These are phyloP conservation scores for Phytophthora ohioensis DNA, from an alignment of 352 stramenopile genomes.

Conservation along the genomic window DNA sequence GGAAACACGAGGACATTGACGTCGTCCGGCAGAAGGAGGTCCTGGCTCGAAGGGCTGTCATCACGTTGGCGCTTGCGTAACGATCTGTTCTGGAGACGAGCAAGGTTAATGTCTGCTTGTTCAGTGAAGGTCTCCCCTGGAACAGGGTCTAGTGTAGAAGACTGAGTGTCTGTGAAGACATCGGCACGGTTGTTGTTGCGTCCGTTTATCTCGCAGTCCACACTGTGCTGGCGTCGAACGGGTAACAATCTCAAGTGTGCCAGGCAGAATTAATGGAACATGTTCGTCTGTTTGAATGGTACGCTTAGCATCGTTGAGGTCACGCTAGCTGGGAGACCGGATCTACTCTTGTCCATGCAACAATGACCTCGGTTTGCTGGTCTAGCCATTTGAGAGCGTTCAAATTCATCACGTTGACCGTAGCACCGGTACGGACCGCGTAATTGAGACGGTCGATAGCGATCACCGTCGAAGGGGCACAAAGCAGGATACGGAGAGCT, in stretches of 20 bases:
- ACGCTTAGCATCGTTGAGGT: constrained; percentile 8
- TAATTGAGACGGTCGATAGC: constrained; percentile 1
- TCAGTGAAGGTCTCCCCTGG: background rate
- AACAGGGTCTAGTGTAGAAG: background rate
- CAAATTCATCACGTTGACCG: background rate
- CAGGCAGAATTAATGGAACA: background rate
- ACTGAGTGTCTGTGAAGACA: background rate
- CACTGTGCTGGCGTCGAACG: constrained; percentile 2
- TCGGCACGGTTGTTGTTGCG: background rate
- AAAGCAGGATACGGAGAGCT: background rate
- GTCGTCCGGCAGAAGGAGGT: too few relatives aligned
- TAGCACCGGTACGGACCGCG: background rate
- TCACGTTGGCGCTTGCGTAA: background rate
- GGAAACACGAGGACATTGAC: background rate
- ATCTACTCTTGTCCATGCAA: constrained; percentile 2
- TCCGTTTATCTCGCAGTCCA: background rate
- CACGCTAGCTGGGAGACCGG: constrained; percentile 1
- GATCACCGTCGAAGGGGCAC: background rate
- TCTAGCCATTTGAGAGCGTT: background rate
- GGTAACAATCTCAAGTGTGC: constrained; percentile 1
- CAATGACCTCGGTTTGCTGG: background rate
- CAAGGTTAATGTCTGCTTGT: background rate
- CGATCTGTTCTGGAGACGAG: background rate
- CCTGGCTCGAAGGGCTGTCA: too few relatives aligned
- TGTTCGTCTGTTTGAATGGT: background rate